Base-by-base conservation (phyloP, 2,329 filamentous ascomycete genomes). In the Aspergillus spinulosporus region DNA sequence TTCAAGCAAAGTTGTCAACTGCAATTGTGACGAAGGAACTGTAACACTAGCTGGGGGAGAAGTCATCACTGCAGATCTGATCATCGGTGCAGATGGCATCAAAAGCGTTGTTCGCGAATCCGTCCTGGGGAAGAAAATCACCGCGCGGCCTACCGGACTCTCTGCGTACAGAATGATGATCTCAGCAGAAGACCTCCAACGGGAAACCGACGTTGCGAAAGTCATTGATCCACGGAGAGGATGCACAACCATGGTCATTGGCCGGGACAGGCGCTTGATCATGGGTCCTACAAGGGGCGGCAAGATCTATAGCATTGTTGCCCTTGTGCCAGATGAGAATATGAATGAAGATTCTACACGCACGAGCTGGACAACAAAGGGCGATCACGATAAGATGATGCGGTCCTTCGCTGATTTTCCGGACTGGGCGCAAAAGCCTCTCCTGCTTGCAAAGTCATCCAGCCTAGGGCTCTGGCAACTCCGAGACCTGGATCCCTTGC, bases 191-290 rank as follows among this genome's bases (percentile, higher is more conserved):
- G 54, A 14, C 1, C n/a, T 65, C 28, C 42, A 46, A 12, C 15
- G 57, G 5, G 57, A 63, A 34, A 43, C 54, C 1, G 59, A 64
- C 1, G 66, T 69, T 6, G 57, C 52, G 62, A 43, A 66, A 0
- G 60, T 69, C 2, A 68, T 78, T 12, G 64, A 76, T 15, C 73
- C 74, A 15, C 56, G 63, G 9, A 65, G 73, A 5, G 68, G 74
- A 0, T 71, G 69, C 49, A 80, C 78, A 1, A 76, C 75, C 0
- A 80, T 80, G 78, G 66, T 80, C 1, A 67, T 80, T 55, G 77
- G 72, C 0, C 73, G 77, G 14, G 68, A 76, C 36, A 64, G 70
- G 12, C 66, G 76, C 9, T 60, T 78, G 9, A 73, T 80, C 42
- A 79, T 80, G 76, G 78, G 77, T 2, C 78, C 78, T 1, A 76